phyloP scores from a whole-genome alignment of 208 protist genomes.

The Blastocrithidia nonstop region DNA sequence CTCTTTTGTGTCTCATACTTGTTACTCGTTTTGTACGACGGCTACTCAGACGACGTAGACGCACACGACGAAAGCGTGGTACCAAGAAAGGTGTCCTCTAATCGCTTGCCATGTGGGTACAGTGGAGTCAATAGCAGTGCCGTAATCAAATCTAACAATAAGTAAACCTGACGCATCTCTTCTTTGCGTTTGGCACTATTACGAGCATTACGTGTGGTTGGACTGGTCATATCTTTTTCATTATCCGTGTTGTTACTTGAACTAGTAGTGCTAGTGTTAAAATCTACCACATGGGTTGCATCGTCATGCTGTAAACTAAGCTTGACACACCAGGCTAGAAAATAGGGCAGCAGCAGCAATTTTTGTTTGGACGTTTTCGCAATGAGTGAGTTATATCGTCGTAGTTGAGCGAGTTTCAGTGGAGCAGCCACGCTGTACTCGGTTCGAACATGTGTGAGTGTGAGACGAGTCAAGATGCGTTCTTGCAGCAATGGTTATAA shows the following conservation, averaged over 20 bases:
- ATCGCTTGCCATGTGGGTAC: constrained; percentile 9
- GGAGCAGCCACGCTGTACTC: constrained; percentile 39
- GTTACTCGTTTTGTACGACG: too few relatives aligned
- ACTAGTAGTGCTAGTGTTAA: constrained; percentile 2
- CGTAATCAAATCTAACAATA: constrained; percentile 55
- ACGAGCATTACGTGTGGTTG: background rate
- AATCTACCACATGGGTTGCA: constrained; percentile 1
- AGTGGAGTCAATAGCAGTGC: constrained; percentile 42
- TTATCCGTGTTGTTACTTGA: background rate
- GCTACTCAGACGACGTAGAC: too few relatives aligned
- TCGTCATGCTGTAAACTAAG: constrained; percentile 21
- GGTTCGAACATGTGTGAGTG: constrained; percentile 42
- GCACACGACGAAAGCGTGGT: constrained; percentile 6
- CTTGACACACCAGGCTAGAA: constrained; percentile 49
- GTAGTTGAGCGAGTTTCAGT: constrained; percentile 36
- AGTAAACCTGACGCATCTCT: constrained; percentile 27
- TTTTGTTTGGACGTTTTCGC: constrained; percentile 74
- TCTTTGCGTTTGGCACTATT: constrained; percentile 15
- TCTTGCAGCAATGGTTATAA: background rate
- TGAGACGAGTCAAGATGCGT: constrained; percentile 23
- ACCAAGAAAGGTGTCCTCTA: constrained; percentile 61
- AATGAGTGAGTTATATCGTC: constrained; percentile 30
- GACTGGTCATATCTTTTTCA: background rate
- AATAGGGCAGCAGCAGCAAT: constrained; percentile 59
- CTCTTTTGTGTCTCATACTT: background rate